Percentiles rank a stretch among this genome's conserved stretches.
phyloP scores from a whole-genome alignment of 2,329 filamentous ascomycete genomes.

The Balansia obtecta region DNA sequence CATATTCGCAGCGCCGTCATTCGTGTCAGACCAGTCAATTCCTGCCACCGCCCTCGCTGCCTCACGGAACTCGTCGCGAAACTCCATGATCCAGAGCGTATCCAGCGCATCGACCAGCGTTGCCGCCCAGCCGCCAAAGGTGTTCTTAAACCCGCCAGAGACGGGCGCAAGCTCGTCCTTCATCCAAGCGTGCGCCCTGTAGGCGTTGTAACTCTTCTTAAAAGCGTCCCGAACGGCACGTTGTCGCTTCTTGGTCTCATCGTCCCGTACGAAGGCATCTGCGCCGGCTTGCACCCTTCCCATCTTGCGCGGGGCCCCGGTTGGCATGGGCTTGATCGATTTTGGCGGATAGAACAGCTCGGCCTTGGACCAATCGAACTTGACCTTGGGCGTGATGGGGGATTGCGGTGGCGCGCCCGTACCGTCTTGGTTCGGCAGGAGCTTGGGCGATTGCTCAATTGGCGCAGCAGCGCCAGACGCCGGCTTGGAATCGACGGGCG shows the following conservation, averaged over 20 bases:
- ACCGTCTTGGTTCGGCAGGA: neutral
- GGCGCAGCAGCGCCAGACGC: neutral
- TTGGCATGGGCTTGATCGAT: constrained; percentile 20
- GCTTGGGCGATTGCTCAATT: neutral
- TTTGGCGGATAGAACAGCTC: constrained; percentile 17
- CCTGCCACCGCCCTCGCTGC: constrained; percentile 36
- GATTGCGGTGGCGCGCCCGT: neutral
- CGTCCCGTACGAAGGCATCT: constrained; percentile 10
- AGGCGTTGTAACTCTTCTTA: constrained; percentile 34
- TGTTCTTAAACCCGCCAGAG: constrained; percentile 30
- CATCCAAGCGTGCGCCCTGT: constrained; percentile 39
- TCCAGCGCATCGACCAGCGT: constrained; percentile 49
- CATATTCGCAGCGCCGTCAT: constrained; percentile 28
- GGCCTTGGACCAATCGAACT: constrained; percentile 20
- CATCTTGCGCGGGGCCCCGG: constrained; percentile 13
- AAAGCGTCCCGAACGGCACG: constrained; percentile 29
- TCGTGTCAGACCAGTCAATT: constrained; percentile 39
- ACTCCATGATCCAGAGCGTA: constrained; percentile 50
- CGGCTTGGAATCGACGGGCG: neutral
- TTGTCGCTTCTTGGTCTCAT: constrained; percentile 18
- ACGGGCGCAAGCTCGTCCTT: constrained; percentile 40
- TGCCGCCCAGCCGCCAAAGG: constrained; percentile 44
- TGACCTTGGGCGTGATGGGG: constrained; percentile 9
- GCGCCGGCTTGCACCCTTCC: constrained; percentile 19
- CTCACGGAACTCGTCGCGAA: constrained; percentile 42